Percentiles rank a stretch among this genome's conserved stretches.
Evolutionary conservation across 768 basidiomycete species (phyloP).

Genomic region (Kwoniella mangroviensis): DNA sequence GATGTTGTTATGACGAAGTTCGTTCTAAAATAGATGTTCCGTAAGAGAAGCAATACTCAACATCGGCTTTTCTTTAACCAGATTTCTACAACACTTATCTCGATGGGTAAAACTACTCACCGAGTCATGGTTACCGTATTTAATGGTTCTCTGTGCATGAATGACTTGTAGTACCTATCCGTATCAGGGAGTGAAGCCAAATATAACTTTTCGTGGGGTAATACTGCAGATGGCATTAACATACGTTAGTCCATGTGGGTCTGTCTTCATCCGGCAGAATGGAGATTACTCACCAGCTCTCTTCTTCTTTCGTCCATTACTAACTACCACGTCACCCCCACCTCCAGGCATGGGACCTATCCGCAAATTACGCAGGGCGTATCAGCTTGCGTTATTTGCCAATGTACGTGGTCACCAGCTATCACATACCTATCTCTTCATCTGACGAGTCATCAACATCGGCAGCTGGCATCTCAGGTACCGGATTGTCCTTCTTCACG

Average conservation of each 20-base stretch:
- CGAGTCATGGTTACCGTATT: slow-evolving; percentile 88
- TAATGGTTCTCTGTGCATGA: slow-evolving; percentile 94
- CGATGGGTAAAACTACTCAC: slow-evolving; percentile 61
- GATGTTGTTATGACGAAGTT: slow-evolving; percentile 94
- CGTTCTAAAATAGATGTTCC: slow-evolving; percentile 64
- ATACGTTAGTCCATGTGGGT: neutral
- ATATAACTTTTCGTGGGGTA: slow-evolving; percentile 90
- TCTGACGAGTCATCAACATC: slow-evolving; percentile 51
- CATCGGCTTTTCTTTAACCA: too few relatives aligned
- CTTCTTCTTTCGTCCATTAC: slow-evolving; percentile 49
- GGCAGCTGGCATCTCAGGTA: slow-evolving; percentile 49
- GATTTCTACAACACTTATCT: too few relatives aligned
- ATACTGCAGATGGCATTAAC: slow-evolving; percentile 63
- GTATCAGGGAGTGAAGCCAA: slow-evolving; percentile 88
- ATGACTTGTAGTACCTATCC: slow-evolving; percentile 94
- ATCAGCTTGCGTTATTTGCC: neutral
- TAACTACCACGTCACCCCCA: slow-evolving; percentile 28
- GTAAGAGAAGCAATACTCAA: too few relatives aligned
- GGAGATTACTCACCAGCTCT: slow-evolving; percentile 48
- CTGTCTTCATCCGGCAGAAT: neutral
- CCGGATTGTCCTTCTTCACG: slow-evolving; percentile 13
- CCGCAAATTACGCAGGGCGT: neutral
- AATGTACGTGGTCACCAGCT: neutral
- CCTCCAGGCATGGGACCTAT: slow-evolving; percentile 50
- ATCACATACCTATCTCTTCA: slow-evolving; percentile 44